Evolutionary conservation across 345 rosid genomes (phyloP).

Genomic region (Eutrema japonicum): DNA sequence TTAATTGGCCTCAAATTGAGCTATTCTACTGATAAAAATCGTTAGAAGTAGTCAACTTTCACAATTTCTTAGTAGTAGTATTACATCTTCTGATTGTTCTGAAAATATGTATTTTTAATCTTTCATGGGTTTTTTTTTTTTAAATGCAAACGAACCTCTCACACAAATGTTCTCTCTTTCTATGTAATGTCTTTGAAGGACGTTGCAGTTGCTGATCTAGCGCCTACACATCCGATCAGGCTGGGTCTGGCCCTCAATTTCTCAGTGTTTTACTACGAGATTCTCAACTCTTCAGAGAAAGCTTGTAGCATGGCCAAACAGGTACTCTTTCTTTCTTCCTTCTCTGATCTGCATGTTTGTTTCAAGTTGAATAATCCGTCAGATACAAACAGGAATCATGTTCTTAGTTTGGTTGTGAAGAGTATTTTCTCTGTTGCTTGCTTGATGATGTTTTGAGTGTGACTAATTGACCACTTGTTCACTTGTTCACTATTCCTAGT

Average conservation of each 20-base stretch:
- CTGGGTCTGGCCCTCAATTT: constrained; percentile 72
- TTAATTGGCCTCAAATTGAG: background rate
- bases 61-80: background rate
- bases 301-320: constrained; percentile 81
- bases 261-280: constrained; percentile 76
- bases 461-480: constrained; percentile 10
- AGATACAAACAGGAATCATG: background rate
- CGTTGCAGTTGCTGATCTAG: constrained; percentile 62
- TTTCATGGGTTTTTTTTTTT: background rate
- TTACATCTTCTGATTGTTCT: background rate
- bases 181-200: constrained; percentile 48
- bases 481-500: constrained; percentile 7
- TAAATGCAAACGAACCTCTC: background rate
- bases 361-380: background rate
- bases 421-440: constrained; percentile 14
- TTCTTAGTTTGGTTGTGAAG: background rate
- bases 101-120: background rate
- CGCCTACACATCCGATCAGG: constrained; percentile 77
- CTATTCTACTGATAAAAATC: background rate
- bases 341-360: constrained; percentile 8
- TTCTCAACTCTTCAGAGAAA: constrained; percentile 68
- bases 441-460: constrained; percentile 20
- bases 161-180: background rate
- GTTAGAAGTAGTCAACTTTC: background rate
- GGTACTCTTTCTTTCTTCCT: constrained; percentile 39